Evolutionary conservation across 2,329 filamentous ascomycete species (phyloP).

Genomic region (Hypoxylon sp.): DNA sequence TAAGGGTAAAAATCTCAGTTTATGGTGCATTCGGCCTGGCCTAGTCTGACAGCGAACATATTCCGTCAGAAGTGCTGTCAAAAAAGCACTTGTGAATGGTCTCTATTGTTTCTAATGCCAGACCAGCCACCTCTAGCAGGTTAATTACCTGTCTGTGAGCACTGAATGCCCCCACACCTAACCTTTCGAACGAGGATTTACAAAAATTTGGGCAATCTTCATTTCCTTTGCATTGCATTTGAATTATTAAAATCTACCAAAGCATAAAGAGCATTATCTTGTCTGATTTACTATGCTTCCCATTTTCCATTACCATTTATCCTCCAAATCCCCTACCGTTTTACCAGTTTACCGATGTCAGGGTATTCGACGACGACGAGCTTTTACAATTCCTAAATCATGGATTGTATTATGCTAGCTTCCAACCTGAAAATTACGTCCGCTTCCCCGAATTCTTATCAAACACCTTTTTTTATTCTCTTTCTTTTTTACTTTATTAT

Average conservation of each 20-base stretch:
- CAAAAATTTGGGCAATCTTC: constrained; percentile 34
- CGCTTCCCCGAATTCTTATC: constrained; percentile 20
- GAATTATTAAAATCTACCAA: constrained; percentile 38
- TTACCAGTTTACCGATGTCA: constrained; percentile 24
- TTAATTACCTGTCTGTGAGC: constrained; percentile 9
- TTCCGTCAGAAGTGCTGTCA: constrained; percentile 19
- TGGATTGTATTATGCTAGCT: constrained; percentile 16
- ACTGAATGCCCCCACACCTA: constrained; percentile 18
- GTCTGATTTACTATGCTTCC: constrained; percentile 32
- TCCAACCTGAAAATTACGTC: constrained; percentile 5
- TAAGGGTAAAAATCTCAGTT: constrained; percentile 39
- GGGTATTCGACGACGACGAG: constrained; percentile 19
- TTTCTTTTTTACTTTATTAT: constrained; percentile 37
- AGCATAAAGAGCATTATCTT: constrained; percentile 39
- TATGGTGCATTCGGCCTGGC: constrained; percentile 21
- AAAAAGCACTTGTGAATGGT: constrained; percentile 9
- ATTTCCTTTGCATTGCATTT: constrained; percentile 33
- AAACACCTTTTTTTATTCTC: constrained; percentile 34
- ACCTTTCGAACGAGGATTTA: constrained; percentile 13
- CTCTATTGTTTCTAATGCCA: constrained; percentile 13
- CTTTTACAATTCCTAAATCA: constrained; percentile 17
- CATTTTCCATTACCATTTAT: constrained; percentile 22
- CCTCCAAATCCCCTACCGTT: constrained; percentile 20
- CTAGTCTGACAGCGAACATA: constrained; percentile 12
- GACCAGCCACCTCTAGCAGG: constrained; percentile 7